Conservation (phyloP, 345 rosid species). For the Balakata baccata region DNA sequence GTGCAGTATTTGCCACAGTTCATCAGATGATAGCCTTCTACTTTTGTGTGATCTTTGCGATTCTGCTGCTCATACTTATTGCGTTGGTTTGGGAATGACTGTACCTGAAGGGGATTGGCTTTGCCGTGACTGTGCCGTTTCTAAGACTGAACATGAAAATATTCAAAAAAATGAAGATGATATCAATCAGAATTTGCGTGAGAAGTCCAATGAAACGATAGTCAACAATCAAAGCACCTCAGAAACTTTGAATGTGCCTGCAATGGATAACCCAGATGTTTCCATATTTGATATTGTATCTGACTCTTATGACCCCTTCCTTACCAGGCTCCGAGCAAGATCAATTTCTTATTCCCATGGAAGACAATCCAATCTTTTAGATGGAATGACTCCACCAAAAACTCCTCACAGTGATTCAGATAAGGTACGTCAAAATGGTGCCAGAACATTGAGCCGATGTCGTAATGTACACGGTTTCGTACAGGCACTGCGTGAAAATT, state of each 20-base stretch:
- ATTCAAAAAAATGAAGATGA: slow-evolving; percentile 23
- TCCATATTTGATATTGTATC: slow-evolving; percentile 35
- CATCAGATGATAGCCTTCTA: slow-evolving; percentile 38
- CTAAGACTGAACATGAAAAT: slow-evolving; percentile 40
- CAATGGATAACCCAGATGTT: slow-evolving; percentile 12
- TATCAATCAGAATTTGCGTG: neutral
- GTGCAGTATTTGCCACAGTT: slow-evolving; percentile 40
- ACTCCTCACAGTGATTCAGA: slow-evolving; percentile 17
- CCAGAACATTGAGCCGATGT: slow-evolving; percentile 44
- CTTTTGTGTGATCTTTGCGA: slow-evolving; percentile 65
- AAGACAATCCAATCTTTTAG: slow-evolving; percentile 10
- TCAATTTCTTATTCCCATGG: neutral
- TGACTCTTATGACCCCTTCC: slow-evolving; percentile 12
- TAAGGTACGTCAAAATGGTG: slow-evolving; percentile 22
- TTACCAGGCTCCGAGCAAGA: neutral
- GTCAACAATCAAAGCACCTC: slow-evolving; percentile 1
- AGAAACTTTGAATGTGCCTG: slow-evolving; percentile 10
- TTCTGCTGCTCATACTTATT: slow-evolving; percentile 52
- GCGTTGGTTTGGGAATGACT: slow-evolving; percentile 49
- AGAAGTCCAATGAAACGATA: neutral
- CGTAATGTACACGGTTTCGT: slow-evolving; percentile 42
- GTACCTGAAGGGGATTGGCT: slow-evolving; percentile 73
- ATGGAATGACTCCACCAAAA: slow-evolving; percentile 13
- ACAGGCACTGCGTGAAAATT: slow-evolving; percentile 47
- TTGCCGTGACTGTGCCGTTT: slow-evolving; percentile 51